Conservation (phyloP, 306 rosid genomes). For the Sicyos edulis region DNA sequence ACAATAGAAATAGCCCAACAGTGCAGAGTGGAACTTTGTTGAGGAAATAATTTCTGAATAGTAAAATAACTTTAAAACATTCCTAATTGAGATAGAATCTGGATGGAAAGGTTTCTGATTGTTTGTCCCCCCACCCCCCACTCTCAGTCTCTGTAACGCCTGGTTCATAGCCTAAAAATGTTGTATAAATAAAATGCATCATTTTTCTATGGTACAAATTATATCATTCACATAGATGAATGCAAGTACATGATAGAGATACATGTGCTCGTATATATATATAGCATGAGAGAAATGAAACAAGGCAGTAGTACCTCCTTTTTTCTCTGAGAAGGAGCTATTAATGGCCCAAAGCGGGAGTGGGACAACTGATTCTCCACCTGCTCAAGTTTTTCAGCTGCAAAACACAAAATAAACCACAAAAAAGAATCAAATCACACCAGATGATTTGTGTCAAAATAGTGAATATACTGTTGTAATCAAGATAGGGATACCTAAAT, state of each 20-base stretch:
- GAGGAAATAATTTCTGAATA: neutral
- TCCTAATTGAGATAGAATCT: neutral
- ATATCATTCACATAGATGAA: neutral
- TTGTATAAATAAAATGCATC: too few species aligned
- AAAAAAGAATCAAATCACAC: conserved; percentile 18
- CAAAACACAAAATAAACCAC: conserved; percentile 24
- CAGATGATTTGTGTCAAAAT: neutral
- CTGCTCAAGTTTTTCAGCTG: conserved; percentile 96
- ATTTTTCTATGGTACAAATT: neutral
- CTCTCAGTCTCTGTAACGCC: neutral
- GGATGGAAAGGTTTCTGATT: neutral
- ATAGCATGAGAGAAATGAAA: neutral
- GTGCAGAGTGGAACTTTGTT: neutral
- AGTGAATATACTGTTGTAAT: neutral
- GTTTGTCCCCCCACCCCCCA: neutral
- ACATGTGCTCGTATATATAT: neutral
- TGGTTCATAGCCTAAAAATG: neutral
- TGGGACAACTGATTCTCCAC: conserved; percentile 82
- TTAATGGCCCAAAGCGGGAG: conserved; percentile 72
- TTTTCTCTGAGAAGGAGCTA: conserved; percentile 70
- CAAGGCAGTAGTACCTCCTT: conserved; percentile 49
- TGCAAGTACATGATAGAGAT: neutral
- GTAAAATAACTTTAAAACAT: neutral
- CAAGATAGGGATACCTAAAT: conserved; percentile 53
- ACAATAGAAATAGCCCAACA: neutral